Conservation (phyloP, 352 stramenopile genomes). For the Globisporangium lucens region DNA sequence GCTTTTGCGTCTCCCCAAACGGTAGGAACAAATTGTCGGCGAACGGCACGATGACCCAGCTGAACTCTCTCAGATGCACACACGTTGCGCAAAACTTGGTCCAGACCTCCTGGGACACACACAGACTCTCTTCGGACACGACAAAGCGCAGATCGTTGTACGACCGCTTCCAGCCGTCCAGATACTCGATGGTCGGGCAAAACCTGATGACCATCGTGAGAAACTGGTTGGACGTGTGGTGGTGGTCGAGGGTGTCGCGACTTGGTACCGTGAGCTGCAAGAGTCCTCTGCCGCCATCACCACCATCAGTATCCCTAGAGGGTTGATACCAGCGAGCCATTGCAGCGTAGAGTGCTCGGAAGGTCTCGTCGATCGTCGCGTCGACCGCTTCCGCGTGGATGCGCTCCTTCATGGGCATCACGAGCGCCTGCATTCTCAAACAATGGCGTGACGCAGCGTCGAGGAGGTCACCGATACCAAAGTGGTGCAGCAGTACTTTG, state of each 20-base stretch:
- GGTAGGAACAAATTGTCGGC: slow-evolving; percentile 62
- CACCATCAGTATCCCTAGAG: neutral
- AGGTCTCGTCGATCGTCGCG: slow-evolving; percentile 40
- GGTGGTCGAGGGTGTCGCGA: slow-evolving; percentile 18
- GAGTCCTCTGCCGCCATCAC: neutral
- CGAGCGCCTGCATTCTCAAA: slow-evolving; percentile 30
- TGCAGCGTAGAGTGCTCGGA: slow-evolving; percentile 28
- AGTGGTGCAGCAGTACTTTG: slow-evolving; percentile 36
- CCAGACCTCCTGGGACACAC: slow-evolving; percentile 34
- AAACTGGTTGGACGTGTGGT: slow-evolving; percentile 27
- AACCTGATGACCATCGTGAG: slow-evolving; percentile 24
- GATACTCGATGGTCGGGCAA: slow-evolving; percentile 54
- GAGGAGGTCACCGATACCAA: slow-evolving; percentile 35
- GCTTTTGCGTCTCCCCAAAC: slow-evolving; percentile 38
- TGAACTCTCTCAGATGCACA: slow-evolving; percentile 46
- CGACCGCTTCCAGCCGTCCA: slow-evolving; percentile 64
- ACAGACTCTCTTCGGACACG: slow-evolving; percentile 35
- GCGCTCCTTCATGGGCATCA: slow-evolving; percentile 34
- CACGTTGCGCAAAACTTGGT: slow-evolving; percentile 42
- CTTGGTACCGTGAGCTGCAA: slow-evolving; percentile 15
- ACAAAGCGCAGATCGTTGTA: slow-evolving; percentile 42
- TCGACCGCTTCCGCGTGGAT: slow-evolving; percentile 29
- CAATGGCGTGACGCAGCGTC: slow-evolving; percentile 30
- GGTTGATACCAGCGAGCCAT: slow-evolving; percentile 12
- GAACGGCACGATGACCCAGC: slow-evolving; percentile 67